A percentile compares a stretch with the other conserved stretches of the same genome.
Conservation (phyloP, 305 asterid genomes). For the Rubia occidens region DNA sequence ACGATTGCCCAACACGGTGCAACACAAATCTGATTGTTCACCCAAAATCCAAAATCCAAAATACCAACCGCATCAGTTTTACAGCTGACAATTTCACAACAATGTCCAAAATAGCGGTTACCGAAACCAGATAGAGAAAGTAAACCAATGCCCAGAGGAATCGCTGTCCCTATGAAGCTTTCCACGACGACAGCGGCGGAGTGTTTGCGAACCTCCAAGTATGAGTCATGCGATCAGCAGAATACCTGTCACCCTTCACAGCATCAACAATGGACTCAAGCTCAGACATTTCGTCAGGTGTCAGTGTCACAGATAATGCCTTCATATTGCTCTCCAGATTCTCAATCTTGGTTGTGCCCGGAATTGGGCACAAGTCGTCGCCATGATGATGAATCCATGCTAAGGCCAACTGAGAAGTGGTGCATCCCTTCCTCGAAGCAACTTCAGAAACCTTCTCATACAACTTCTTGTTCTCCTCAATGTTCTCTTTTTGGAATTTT, state of each 20-base stretch:
- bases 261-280: slow-evolving; percentile 13
- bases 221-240: neutral
- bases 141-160: neutral
- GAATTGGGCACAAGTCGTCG: slow-evolving; percentile 16
- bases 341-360: slow-evolving; percentile 19
- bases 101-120: neutral
- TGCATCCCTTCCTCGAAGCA: slow-evolving; percentile 17
- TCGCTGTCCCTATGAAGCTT: neutral
- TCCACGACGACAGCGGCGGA: slow-evolving; percentile 20
- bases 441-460: slow-evolving; percentile 8
- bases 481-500: slow-evolving; percentile 10
- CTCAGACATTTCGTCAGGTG: slow-evolving; percentile 6
- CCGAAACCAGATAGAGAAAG: neutral
- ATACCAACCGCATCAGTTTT: neutral
- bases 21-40: neutral
- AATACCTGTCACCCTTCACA: slow-evolving; percentile 20
- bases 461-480: slow-evolving; percentile 14
- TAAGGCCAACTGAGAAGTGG: slow-evolving; percentile 20
- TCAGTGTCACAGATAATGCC: slow-evolving; percentile 7
- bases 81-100: neutral
- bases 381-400: slow-evolving; percentile 22
- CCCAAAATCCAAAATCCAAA: neutral
- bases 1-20: neutral
- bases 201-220: slow-evolving; percentile 21
- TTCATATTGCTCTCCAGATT: slow-evolving; percentile 11